phyloP scores from a whole-genome alignment of 495 filamentous ascomycete species.

The Pyrenopolyporus hunteri region DNA sequence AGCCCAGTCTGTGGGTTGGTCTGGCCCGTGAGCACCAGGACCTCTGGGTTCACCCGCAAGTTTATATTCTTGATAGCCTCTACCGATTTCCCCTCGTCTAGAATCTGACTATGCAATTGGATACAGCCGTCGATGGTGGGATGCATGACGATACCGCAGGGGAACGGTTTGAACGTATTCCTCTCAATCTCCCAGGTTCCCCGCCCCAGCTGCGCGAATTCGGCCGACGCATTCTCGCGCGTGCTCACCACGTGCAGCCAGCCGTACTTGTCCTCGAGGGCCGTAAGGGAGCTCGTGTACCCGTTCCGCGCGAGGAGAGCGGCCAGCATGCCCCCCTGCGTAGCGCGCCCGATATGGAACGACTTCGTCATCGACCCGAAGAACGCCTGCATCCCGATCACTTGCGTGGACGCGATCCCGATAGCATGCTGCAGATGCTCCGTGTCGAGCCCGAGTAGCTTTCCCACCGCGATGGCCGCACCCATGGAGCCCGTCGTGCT shows the following conservation, averaged over 20 bases:
- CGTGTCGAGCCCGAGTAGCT: constrained; percentile 47
- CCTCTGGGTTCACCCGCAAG: constrained; percentile 56
- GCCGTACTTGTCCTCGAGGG: constrained; percentile 59
- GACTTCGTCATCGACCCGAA: constrained; percentile 63
- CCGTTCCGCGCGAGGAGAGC: constrained; percentile 54
- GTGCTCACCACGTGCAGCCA: constrained; percentile 60
- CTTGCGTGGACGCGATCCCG: constrained; percentile 59
- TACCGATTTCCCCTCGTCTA: constrained; percentile 33
- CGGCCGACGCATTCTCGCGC: constrained; percentile 42
- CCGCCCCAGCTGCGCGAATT: constrained; percentile 43
- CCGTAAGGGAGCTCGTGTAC: constrained; percentile 54
- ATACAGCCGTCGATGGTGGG: constrained; percentile 59
- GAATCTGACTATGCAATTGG: constrained; percentile 50
- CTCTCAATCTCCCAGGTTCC: constrained; percentile 56
- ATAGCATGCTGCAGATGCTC: constrained; percentile 57
- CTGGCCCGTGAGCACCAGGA: constrained; percentile 61
- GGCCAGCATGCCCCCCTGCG: constrained; percentile 58
- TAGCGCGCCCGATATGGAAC: constrained; percentile 59
- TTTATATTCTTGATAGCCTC: constrained; percentile 42
- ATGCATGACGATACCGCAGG: constrained; percentile 64
- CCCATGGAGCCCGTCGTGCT: constrained; percentile 59
- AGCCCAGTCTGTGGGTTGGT: constrained; percentile 55
- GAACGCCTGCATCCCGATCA: constrained; percentile 58
- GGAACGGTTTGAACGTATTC: constrained; percentile 63
- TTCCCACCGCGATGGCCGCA: constrained; percentile 57